Conservation (phyloP, 2,329 filamentous ascomycete genomes). For the Cadophora gregata region DNA sequence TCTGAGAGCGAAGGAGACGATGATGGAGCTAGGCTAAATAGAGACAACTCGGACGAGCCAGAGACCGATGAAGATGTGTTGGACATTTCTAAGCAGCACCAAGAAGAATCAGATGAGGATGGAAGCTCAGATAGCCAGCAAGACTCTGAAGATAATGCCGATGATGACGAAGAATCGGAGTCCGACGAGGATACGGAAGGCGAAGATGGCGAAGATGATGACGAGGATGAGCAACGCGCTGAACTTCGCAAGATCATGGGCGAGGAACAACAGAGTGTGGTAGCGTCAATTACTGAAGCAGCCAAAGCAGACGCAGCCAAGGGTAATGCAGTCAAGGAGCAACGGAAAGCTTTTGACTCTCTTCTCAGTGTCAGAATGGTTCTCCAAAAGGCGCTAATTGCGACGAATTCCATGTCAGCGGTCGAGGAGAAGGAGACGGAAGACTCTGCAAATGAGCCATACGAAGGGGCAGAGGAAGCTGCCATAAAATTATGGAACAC, state of each 20-base stretch:
- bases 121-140: constrained; percentile 45
- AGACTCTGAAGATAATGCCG: constrained; percentile 39
- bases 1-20: constrained; percentile 44
- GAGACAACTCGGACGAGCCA: constrained; percentile 36
- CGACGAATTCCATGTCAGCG: constrained; percentile 74
- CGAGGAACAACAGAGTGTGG: constrained; percentile 69
- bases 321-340: constrained; percentile 82
- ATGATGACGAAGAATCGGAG: constrained; percentile 40
- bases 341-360: constrained; percentile 85
- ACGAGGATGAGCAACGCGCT: constrained; percentile 51
- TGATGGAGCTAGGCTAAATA: constrained; percentile 43
- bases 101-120: constrained; percentile 44
- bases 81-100: constrained; percentile 42
- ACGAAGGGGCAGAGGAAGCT: constrained; percentile 80
- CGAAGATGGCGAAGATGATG: constrained; percentile 45
- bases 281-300: constrained; percentile 64
- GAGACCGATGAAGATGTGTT: constrained; percentile 45
- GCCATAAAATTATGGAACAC: constrained; percentile 86
- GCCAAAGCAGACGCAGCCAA: constrained; percentile 82
- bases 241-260: constrained; percentile 72
- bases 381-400: constrained; percentile 87
- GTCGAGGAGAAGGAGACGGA: constrained; percentile 51
- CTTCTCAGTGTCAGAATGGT: constrained; percentile 91
- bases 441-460: constrained; percentile 55
- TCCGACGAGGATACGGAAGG: constrained; percentile 38